phyloP scores from a whole-genome alignment of 148 eudicot genomes.

The Cornus kousa region DNA sequence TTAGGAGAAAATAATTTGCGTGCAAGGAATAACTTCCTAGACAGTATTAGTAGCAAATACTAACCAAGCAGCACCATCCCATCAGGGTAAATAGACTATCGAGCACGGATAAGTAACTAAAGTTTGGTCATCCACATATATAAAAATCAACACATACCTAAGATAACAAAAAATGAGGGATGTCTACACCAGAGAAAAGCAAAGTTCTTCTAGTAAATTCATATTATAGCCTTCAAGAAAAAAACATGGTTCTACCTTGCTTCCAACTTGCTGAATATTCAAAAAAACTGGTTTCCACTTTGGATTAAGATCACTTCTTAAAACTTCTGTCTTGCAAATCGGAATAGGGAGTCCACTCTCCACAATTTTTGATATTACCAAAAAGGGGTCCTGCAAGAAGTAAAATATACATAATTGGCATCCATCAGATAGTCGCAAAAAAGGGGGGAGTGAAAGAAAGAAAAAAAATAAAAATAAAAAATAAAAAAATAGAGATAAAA shows the following conservation, averaged over 20 bases:
- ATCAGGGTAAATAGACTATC: neutral
- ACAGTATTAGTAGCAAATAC: neutral
- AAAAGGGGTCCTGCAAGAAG: constrained; percentile 82
- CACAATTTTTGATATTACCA: constrained; percentile 70
- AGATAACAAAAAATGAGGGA: neutral
- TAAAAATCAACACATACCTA: neutral
- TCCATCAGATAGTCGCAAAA: constrained; percentile 5
- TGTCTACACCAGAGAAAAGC: neutral
- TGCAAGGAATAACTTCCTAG: neutral
- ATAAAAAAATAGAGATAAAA: neutral
- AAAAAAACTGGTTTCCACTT: constrained; percentile 75
- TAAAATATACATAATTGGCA: constrained; percentile 16
- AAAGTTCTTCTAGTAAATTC: neutral
- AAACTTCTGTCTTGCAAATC: constrained; percentile 87
- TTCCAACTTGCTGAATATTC: constrained; percentile 73
- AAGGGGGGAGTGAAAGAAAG: constrained; percentile 3
- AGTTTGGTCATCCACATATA: neutral
- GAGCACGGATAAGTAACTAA: neutral
- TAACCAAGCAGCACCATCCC: neutral
- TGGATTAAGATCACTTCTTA: constrained; percentile 78
- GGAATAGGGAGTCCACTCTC: constrained; percentile 72
- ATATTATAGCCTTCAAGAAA: neutral
- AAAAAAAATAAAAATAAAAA: neutral
- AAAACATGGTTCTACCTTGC: constrained; percentile 58
- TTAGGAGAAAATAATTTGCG: neutral